Evolutionary conservation across 2,329 filamentous ascomycete genomes (phyloP), one percentile per base, ranked within the genome.

Genomic region (Penicillium sp.): DNA sequence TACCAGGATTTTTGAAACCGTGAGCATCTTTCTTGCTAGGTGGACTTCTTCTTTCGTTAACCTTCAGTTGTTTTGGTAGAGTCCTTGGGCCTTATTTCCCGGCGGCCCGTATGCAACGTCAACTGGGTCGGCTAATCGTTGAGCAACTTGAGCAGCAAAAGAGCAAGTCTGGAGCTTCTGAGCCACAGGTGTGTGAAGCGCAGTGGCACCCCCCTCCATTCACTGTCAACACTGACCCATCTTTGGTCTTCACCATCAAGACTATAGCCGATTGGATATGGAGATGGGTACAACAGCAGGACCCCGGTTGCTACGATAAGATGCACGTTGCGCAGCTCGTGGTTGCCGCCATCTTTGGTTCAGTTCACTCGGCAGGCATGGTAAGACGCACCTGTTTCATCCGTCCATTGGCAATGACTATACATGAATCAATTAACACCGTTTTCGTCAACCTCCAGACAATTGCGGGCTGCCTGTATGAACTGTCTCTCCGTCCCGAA

Each of bases 1-100:
- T 43, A 9, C 40, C 40, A 29, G 27, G 11, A 43, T 26, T 43
- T 29, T 29, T 43, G 26, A 43, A 43, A 43, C 40, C 40, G 40
- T 43, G 27, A 43, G 40, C 40, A 33, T 32, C 3, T 34, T 34
- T 34, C 2, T 9, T 12, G 2, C 32, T 12, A 3, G 32, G 32
- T 4, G 32, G 8, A 9, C 12, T 9, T 34, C 32, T 9, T 34
- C 9, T 34, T 34, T 9, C 32, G 12, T 34, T 34, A 9, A 34
- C 12, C 32, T 34, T 9, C 8, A 34, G 3, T 34, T 34, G 18
- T 18, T 34, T 12, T 12, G 9, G 32, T 12, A 34, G 32, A 12
- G 8, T 34, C 8, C 12, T 34, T 9, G 32, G 32, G 8, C 32
- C 32, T 9, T 12, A 34, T 12, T 34, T 34, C 12, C 32, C 32